Conservation (phyloP, 2,329 filamentous ascomycete species). For the Monilinia polystroma region DNA sequence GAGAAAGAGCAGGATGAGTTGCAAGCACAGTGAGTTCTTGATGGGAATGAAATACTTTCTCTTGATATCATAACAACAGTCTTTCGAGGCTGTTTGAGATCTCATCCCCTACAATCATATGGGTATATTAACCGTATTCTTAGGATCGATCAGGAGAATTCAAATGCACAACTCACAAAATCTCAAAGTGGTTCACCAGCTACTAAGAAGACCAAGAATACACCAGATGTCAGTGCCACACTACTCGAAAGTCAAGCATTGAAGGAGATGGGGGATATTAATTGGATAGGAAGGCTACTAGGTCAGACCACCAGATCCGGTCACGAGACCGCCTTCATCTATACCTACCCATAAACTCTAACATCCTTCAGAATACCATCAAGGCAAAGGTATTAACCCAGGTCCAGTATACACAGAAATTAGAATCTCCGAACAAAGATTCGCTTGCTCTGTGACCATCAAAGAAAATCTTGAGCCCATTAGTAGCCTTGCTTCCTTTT, state of each 20-base stretch:
- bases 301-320: slow-evolving; percentile 26
- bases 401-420: neutral
- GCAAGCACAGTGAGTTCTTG: slow-evolving; percentile 12
- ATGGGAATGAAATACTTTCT: neutral
- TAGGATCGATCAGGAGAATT: neutral
- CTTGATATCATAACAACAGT: too few species aligned
- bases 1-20: slow-evolving; percentile 12
- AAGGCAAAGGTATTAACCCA: slow-evolving; percentile 24
- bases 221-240: slow-evolving; percentile 23
- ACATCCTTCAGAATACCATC: slow-evolving; percentile 35
- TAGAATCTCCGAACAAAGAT: neutral
- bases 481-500: neutral
- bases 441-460: slow-evolving; percentile 12
- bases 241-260: slow-evolving; percentile 28
- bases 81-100: neutral
- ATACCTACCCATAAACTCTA: neutral
- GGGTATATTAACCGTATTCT: neutral
- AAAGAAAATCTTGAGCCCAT: neutral
- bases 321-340: neutral
- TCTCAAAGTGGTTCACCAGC: neutral
- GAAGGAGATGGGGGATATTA: slow-evolving; percentile 33
- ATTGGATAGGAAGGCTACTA: slow-evolving; percentile 38
- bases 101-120: too few species aligned
- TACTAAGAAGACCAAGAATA: slow-evolving; percentile 27
- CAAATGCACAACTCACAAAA: neutral